These are phyloP conservation scores for Crithidia fasciculata DNA, from an alignment of 208 protist genomes.

Conservation along the genomic window DNA sequence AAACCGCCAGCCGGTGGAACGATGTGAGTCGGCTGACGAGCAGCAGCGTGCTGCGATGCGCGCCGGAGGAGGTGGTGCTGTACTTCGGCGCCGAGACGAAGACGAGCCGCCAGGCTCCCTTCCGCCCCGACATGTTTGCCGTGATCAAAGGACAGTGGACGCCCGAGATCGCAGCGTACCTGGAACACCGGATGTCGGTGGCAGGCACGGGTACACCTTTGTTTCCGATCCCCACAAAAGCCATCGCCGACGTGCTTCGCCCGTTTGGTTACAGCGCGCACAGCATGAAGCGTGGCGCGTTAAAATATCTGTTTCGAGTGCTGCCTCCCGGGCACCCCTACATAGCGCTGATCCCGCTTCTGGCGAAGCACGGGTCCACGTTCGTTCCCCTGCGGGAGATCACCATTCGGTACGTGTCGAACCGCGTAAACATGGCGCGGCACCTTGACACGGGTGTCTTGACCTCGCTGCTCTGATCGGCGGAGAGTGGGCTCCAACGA, in stretches of 20 bases:
- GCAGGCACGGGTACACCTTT: neutral
- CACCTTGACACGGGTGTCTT: slow-evolving; percentile 20
- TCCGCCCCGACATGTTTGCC: slow-evolving; percentile 11
- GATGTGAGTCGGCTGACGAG: neutral
- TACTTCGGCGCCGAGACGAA: slow-evolving; percentile 29
- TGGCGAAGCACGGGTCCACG: slow-evolving; percentile 23
- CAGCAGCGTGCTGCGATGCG: neutral
- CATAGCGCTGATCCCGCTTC: slow-evolving; percentile 10
- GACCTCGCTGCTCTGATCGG: slow-evolving; percentile 21
- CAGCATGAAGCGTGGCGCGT: slow-evolving; percentile 28
- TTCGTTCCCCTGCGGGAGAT: neutral
- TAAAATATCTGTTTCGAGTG: slow-evolving; percentile 2
- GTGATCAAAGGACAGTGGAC: slow-evolving; percentile 6
- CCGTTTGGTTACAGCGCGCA: slow-evolving; percentile 22
- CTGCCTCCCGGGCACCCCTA: neutral
- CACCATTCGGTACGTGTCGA: slow-evolving; percentile 22
- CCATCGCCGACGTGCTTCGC: slow-evolving; percentile 9
- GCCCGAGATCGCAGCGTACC: neutral
- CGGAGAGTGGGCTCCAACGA: slow-evolving; percentile 16
- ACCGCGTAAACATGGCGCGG: neutral
- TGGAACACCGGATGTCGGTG: neutral
- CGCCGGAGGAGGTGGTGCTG: neutral
- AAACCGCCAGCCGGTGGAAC: slow-evolving; percentile 28
- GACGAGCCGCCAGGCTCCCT: slow-evolving; percentile 7
- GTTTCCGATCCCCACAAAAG: slow-evolving; percentile 16